phyloP scores from a whole-genome alignment of 208 protist species.

The Vickermania spadyakhi region DNA sequence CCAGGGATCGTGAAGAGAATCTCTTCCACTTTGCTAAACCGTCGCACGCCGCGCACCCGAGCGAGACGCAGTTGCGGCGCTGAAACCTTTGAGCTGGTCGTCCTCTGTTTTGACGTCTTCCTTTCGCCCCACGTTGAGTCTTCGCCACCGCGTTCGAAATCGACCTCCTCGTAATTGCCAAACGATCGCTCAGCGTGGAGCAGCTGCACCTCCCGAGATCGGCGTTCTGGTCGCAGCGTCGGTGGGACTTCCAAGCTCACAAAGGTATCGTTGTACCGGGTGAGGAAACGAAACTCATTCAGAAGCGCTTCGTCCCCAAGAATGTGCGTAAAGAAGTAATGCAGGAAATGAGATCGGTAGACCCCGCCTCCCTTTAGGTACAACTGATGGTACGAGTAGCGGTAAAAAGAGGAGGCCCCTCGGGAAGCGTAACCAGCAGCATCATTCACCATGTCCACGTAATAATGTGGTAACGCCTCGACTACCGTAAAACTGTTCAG shows the following conservation, averaged over 20 bases:
- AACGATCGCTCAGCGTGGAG: neutral
- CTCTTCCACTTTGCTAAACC: slow-evolving; percentile 77
- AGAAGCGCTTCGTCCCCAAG: slow-evolving; percentile 25
- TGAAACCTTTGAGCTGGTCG: neutral
- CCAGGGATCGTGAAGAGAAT: slow-evolving; percentile 85
- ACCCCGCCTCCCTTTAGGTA: slow-evolving; percentile 60
- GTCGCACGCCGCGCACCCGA: slow-evolving; percentile 35
- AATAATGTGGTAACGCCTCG: slow-evolving; percentile 27
- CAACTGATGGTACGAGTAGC: too few relatives aligned
- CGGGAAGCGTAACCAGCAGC: too few relatives aligned
- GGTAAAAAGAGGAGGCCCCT: too few relatives aligned
- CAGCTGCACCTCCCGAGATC: neutral
- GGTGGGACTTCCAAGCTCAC: slow-evolving; percentile 44
- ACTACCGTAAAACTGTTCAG: slow-evolving; percentile 86
- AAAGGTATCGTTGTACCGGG: slow-evolving; percentile 73
- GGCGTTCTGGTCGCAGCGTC: slow-evolving; percentile 6
- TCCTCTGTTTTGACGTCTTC: neutral
- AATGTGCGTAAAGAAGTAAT: slow-evolving; percentile 56
- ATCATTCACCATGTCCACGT: slow-evolving; percentile 60
- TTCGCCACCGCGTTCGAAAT: neutral
- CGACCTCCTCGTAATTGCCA: neutral
- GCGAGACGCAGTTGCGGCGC: neutral
- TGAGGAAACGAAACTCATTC: slow-evolving; percentile 38
- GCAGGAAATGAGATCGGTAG: slow-evolving; percentile 78
- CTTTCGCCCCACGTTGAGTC: neutral